Evolutionary conservation across 805 yeast species (phyloP), one percentile per base, ranked within the genome.

Genomic region (Starmerella bacillaris): DNA sequence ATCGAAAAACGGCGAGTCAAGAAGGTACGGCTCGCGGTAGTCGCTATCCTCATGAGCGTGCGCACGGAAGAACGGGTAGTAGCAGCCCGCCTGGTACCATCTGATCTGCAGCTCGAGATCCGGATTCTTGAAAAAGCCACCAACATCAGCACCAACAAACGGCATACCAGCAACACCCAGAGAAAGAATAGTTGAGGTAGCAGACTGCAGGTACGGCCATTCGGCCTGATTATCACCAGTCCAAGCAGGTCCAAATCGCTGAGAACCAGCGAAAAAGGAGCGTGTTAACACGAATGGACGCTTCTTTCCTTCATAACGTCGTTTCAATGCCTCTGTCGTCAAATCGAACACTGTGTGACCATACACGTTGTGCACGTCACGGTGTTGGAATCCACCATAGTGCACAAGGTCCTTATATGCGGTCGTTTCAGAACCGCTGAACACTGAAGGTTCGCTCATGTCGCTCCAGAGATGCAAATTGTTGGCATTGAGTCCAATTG

Each of bases 391-490:
- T 14, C 72, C 68, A 3, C 82, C 92, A 50, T 60, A 67, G 46
- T 86, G 94, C 26, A 84, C 47, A 17, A 67, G 57, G 54, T 83
- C 93, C 47, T 77, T 77, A 22, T 92, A 92, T 16, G 89, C 72
- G 0, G 92, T 61, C 0, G 94, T 82, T 54, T 89, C 98, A 1
- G 96, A 93, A 2, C 96, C 98, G 46, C 75, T 70, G 53, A 89
- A 89, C 4, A 89, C 76, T 0, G 95, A 80, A 1, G 96, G 95
- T 57, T 89, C 99, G 56, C 78, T 80, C 99, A 89, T 89, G 54
- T 89, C 98, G 55, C 86, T 89, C 99, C 99, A 89, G 15, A 89
- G 59, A 49, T 75, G 75, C 31, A 82, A 55, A 50, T 89, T 89
- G 11, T 67, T 60, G 7, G 76, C 66, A 30, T 58, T 48, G 1